A percentile compares a stretch with the other conserved stretches of the same genome.
phyloP scores from a whole-genome alignment of 1,284 basidiomycete species.

The Apiotrichum domesticum region DNA sequence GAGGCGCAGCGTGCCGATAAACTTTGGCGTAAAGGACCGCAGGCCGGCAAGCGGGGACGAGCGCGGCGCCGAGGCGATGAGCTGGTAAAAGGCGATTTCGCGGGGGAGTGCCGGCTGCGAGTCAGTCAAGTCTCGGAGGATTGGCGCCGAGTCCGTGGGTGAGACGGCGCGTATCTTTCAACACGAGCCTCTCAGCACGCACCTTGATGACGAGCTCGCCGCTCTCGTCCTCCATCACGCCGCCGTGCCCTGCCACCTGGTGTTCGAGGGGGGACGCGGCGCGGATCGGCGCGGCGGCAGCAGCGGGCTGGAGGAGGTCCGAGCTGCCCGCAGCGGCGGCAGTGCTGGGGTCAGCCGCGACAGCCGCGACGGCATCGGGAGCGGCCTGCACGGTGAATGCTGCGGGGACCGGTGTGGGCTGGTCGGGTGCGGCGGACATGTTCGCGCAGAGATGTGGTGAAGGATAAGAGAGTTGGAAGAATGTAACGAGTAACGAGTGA shows the following conservation, averaged over 20 bases:
- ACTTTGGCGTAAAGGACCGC: conserved; percentile 60
- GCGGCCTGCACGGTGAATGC: too few relatives aligned
- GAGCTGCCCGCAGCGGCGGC: neutral
- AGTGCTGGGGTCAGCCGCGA: neutral
- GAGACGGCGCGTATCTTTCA: too few relatives aligned
- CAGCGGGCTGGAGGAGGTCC: neutral
- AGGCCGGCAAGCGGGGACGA: conserved; percentile 26
- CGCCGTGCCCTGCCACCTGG: conserved; percentile 85
- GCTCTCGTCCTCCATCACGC: conserved; percentile 66
- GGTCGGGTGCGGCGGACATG: too few relatives aligned
- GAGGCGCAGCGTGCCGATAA: conserved; percentile 66
- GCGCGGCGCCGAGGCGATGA: conserved; percentile 48
- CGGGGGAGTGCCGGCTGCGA: conserved; percentile 57
- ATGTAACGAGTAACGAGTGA: too few relatives aligned
- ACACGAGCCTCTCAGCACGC: conserved; percentile 7
- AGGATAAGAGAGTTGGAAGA: too few relatives aligned
- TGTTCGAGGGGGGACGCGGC: conserved; percentile 41
- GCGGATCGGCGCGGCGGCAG: neutral
- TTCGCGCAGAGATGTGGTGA: too few relatives aligned
- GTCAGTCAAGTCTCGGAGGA: neutral
- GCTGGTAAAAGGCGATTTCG: conserved; percentile 77
- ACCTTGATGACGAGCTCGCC: conserved; percentile 76
- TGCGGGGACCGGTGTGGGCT: too few relatives aligned
- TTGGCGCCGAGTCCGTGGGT: too few relatives aligned
- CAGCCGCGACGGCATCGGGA: too few relatives aligned